Evolutionary conservation across 768 basidiomycete species (phyloP).

Genomic region (Hydnum rufescens): DNA sequence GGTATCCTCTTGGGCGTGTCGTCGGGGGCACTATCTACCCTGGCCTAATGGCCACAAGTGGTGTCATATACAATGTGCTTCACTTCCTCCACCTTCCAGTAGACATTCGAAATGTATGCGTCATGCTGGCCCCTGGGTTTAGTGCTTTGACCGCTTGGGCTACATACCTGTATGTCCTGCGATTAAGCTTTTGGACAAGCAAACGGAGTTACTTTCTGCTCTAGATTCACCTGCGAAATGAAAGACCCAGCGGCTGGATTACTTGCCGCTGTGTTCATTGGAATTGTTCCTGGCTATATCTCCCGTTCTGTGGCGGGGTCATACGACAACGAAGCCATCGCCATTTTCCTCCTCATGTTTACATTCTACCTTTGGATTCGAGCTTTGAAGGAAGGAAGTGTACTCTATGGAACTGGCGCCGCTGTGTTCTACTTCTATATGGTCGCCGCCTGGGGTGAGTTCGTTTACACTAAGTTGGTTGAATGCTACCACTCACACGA

Average conservation of each 20-base stretch:
- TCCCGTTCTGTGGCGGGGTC: constrained; percentile 97
- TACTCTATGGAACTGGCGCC: constrained; percentile 72
- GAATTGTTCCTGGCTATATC: constrained; percentile 95
- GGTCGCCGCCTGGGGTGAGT: constrained; percentile 98
- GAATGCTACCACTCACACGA: constrained; percentile 5
- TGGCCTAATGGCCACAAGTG: constrained; percentile 94
- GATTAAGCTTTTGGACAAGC: constrained; percentile 1
- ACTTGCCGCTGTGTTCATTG: constrained; percentile 95
- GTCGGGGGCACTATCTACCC: constrained; percentile 98
- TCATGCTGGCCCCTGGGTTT: constrained; percentile 90
- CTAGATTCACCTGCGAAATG: constrained; percentile 90
- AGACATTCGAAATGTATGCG: constrained; percentile 93
- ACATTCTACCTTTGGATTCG: constrained; percentile 97
- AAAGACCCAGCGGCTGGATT: constrained; percentile 88
- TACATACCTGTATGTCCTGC: constrained; percentile 62
- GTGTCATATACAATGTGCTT: constrained; percentile 85
- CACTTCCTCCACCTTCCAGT: constrained; percentile 83
- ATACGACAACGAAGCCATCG: constrained; percentile 99
- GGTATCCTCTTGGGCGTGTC: constrained; percentile 97
- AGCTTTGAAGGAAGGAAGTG: constrained; percentile 84
- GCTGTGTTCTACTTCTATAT: constrained; percentile 99
- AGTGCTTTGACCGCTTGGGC: constrained; percentile 93
- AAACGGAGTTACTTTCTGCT: constrained; percentile 1
- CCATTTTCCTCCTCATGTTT: constrained; percentile 99
- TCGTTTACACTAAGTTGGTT: background rate